phyloP scores from a whole-genome alignment of 495 filamentous ascomycete genomes.

The Talaromyces adpressus region DNA sequence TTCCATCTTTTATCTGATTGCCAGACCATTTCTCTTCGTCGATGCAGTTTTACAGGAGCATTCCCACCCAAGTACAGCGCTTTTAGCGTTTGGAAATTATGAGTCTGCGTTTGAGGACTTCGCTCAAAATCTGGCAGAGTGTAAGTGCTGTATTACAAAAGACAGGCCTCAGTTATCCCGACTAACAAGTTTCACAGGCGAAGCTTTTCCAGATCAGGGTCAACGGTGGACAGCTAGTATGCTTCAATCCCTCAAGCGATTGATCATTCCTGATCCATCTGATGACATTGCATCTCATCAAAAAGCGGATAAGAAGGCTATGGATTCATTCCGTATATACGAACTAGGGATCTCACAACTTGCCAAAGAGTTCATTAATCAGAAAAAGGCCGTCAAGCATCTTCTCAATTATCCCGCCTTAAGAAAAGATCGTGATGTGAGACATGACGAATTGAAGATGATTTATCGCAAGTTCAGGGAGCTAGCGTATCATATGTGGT shows the following conservation, averaged over 20 bases:
- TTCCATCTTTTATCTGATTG: not conserved
- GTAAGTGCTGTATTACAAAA: not conserved
- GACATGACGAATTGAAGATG: not conserved
- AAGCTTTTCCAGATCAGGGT: not conserved
- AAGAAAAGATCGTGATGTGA: not conserved
- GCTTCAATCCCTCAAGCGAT: not conserved
- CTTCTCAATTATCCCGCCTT: not conserved
- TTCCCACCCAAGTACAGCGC: not conserved
- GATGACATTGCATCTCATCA: not conserved
- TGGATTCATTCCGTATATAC: not conserved
- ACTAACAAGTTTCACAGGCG: not conserved
- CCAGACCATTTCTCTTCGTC: not conserved
- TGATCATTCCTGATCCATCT: not conserved
- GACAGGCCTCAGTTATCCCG: not conserved
- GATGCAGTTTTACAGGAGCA: not conserved
- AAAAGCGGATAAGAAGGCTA: not conserved
- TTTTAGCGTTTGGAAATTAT: not conserved
- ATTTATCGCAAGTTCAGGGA: conserved; percentile 4
- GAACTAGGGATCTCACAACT: not conserved
- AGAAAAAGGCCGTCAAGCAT: not conserved
- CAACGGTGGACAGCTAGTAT: not conserved
- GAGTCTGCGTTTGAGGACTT: not conserved
- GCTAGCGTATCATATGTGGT: conserved; percentile 2
- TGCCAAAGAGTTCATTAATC: not conserved
- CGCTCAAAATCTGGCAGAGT: not conserved